Evolutionary conservation across 2,329 filamentous ascomycete species (phyloP).

Genomic region (Microthyrium microscopicum): DNA sequence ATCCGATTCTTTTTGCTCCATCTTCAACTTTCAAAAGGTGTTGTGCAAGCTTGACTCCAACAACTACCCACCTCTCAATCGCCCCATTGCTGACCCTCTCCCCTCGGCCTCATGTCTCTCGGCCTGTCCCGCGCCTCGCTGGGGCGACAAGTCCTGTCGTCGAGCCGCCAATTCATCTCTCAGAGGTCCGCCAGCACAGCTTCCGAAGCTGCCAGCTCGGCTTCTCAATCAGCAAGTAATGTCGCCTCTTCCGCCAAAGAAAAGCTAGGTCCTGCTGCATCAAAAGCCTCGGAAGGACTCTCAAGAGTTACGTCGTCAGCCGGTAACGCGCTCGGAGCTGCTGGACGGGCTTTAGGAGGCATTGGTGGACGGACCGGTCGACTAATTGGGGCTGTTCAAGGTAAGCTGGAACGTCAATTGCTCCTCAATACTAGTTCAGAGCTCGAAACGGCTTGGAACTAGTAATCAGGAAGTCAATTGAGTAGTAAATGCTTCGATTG

Average conservation of each 20-base stretch:
- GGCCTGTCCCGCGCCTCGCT: constrained; percentile 28
- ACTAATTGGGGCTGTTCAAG: constrained; percentile 65
- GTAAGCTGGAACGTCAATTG: constrained; percentile 38
- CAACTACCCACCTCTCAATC: background rate
- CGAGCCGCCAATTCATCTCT: no score
- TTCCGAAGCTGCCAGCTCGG: constrained; percentile 31
- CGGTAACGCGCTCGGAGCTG: constrained; percentile 52
- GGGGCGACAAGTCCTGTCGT: constrained; percentile 24
- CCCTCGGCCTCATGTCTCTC: constrained; percentile 26
- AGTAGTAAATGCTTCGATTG: constrained; percentile 1
- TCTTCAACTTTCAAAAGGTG: no score
- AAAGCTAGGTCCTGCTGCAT: constrained; percentile 21
- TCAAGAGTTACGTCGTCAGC: constrained; percentile 67
- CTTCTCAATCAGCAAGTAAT: no score
- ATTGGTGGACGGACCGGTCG: constrained; percentile 72
- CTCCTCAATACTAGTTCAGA: background rate
- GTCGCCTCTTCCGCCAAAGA: constrained; percentile 30
- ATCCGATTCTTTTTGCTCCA: no score
- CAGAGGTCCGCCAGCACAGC: constrained; percentile 30
- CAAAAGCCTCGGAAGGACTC: constrained; percentile 67
- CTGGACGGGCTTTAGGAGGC: constrained; percentile 50
- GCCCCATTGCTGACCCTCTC: background rate
- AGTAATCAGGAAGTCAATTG: background rate
- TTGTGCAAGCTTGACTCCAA: background rate
- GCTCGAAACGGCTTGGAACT: background rate